Percentiles rank a stretch among this genome's conserved stretches.
These are phyloP conservation scores for Phytophthora cactorum DNA, from an alignment of 352 stramenopile genomes.

Conservation along the genomic window DNA sequence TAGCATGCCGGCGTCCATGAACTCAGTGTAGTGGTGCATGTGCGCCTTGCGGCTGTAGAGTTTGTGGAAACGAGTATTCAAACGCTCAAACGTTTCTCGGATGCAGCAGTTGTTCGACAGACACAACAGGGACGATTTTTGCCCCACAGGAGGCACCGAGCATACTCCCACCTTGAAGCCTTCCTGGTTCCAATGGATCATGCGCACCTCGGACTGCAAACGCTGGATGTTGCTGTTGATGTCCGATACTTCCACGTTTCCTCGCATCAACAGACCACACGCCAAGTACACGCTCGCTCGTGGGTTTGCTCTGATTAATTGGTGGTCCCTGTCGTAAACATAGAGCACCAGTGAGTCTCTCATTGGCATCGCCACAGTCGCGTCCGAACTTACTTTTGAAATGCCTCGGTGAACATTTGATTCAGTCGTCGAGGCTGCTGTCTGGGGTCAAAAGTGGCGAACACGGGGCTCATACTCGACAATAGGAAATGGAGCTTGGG, in stretches of 20 bases:
- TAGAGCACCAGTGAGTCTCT: constrained; percentile 9
- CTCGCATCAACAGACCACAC: constrained; percentile 85
- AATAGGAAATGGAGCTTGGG: constrained; percentile 99
- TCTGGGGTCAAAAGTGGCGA: constrained; percentile 47
- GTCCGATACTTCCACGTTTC: constrained; percentile 87
- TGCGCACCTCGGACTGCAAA: constrained; percentile 79
- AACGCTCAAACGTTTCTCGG: constrained; percentile 77
- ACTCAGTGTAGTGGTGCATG: constrained; percentile 90
- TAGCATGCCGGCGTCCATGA: constrained; percentile 68
- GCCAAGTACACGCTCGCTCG: constrained; percentile 81
- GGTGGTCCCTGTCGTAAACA: constrained; percentile 57
- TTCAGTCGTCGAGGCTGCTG: constrained; percentile 61
- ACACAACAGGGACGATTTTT: constrained; percentile 74
- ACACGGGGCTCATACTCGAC: constrained; percentile 76
- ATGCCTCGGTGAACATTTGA: constrained; percentile 76
- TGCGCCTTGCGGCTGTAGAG: constrained; percentile 84
- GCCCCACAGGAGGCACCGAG: constrained; percentile 61
- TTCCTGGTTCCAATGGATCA: constrained; percentile 93
- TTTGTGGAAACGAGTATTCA: constrained; percentile 78
- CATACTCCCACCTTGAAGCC: constrained; percentile 91
- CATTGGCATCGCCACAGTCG: neutral
- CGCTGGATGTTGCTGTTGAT: constrained; percentile 90
- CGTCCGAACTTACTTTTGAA: constrained; percentile 51
- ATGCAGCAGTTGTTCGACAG: constrained; percentile 92
- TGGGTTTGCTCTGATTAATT: constrained; percentile 81